Percentiles rank a stretch among this genome's conserved stretches.
Evolutionary conservation across 257 asterid species (phyloP).

Genomic region (Salvia rosmarinus): DNA sequence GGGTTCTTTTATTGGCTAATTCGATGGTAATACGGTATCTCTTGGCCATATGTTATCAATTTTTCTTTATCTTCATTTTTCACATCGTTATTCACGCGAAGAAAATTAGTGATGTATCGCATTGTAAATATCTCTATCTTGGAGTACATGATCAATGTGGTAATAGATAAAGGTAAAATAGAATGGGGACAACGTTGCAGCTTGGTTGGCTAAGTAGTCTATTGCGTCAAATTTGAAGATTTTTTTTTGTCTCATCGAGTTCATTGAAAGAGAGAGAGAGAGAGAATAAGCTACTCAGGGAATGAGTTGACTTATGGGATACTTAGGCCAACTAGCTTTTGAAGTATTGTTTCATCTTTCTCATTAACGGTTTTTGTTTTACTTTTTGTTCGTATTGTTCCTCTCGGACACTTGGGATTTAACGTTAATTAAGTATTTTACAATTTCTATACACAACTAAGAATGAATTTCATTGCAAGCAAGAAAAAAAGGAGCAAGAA

Average conservation of each 20-base stretch:
- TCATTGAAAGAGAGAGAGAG: background rate
- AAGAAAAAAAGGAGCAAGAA: too few relatives aligned
- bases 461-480: too few relatives aligned
- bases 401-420: background rate
- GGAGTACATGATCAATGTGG: too few relatives aligned
- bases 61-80: too few relatives aligned
- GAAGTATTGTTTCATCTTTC: slow-evolving; percentile 12
- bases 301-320: slow-evolving; percentile 17
- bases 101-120: too few relatives aligned
- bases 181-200: background rate
- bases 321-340: slow-evolving; percentile 20
- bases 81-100: too few relatives aligned
- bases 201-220: background rate
- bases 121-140: too few relatives aligned
- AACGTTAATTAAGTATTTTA: background rate
- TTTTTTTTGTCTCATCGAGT: background rate
- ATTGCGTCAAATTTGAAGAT: background rate
- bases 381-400: background rate
- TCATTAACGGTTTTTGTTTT: slow-evolving; percentile 13
- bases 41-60: too few relatives aligned
- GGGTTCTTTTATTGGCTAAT: too few relatives aligned
- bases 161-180: too few relatives aligned
- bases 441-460: too few relatives aligned
- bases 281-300: background rate
- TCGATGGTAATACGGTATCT: too few relatives aligned